Conservation (phyloP, 169 alveolate species). For the Amoebophrya sp. region DNA sequence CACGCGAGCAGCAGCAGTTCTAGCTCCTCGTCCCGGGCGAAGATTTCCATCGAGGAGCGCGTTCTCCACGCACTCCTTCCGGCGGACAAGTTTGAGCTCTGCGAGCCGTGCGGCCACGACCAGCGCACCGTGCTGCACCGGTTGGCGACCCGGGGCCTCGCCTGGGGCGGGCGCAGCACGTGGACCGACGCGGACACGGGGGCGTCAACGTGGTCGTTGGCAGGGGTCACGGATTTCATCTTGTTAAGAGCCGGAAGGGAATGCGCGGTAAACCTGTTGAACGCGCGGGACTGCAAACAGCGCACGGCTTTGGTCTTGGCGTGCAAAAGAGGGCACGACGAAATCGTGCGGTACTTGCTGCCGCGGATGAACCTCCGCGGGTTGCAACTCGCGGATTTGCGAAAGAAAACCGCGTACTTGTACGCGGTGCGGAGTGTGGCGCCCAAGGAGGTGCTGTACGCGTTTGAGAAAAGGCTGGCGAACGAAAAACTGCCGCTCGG, state of each 20-base stretch:
- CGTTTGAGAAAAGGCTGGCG: not conserved
- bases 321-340: not conserved
- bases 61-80: too few species aligned
- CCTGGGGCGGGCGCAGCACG: not conserved
- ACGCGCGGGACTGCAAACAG: not conserved
- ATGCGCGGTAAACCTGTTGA: not conserved
- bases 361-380: not conserved
- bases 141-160: not conserved
- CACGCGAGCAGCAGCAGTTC: too few species aligned
- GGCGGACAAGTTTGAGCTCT: too few species aligned
- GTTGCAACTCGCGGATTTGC: not conserved
- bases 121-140: not conserved
- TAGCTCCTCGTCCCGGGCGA: too few species aligned
- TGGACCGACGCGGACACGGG: not conserved
- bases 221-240: not conserved
- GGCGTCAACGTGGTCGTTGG: not conserved
- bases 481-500: not conserved
- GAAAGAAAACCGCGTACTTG: not conserved
- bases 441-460: not conserved
- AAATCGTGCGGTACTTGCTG: not conserved
- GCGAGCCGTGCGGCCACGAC: not conserved
- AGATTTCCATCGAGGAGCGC: too few species aligned
- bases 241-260: not conserved
- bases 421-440: not conserved
- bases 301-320: not conserved